Conservation (phyloP, 345 rosid species). For the Salix koriyanagi region DNA sequence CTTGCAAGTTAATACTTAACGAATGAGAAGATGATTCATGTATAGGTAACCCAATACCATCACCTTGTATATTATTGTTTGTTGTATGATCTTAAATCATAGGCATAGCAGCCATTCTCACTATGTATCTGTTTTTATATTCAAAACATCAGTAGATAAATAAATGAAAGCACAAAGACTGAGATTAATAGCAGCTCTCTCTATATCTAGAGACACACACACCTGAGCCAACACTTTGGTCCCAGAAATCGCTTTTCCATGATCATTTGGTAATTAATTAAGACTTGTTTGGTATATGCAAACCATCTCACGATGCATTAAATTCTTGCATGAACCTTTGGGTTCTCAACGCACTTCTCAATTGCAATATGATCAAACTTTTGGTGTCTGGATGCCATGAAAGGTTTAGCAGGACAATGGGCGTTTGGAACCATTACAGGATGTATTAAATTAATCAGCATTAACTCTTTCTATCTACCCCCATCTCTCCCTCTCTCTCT, state of each 20-base stretch:
- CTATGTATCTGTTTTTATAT: too few species aligned
- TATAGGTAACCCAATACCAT: neutral
- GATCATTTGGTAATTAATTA: neutral
- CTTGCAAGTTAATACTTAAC: slow-evolving; percentile 32
- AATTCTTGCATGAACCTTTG: slow-evolving; percentile 32
- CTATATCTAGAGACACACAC: neutral
- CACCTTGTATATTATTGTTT: too few species aligned
- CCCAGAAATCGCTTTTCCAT: slow-evolving; percentile 26
- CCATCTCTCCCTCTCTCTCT: too few species aligned
- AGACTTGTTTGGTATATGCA: neutral
- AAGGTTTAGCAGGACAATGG: neutral
- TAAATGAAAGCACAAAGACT: neutral
- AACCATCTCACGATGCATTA: neutral
- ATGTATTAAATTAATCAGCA: too few species aligned
- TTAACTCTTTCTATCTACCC: too few species aligned
- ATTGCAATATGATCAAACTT: neutral
- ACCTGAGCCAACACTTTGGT: slow-evolving; percentile 5
- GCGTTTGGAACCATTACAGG: too few species aligned
- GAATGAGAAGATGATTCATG: neutral
- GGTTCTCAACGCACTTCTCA: slow-evolving; percentile 30
- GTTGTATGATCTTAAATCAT: too few species aligned
- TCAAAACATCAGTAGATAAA: neutral
- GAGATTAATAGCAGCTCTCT: slow-evolving; percentile 14
- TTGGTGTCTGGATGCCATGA: neutral
- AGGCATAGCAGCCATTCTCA: too few species aligned